A percentile compares a stretch with the other conserved stretches of the same genome.
These are phyloP conservation scores for Fusarium floridanum DNA, from an alignment of 2,329 filamentous ascomycete species.

Conservation along the genomic window DNA sequence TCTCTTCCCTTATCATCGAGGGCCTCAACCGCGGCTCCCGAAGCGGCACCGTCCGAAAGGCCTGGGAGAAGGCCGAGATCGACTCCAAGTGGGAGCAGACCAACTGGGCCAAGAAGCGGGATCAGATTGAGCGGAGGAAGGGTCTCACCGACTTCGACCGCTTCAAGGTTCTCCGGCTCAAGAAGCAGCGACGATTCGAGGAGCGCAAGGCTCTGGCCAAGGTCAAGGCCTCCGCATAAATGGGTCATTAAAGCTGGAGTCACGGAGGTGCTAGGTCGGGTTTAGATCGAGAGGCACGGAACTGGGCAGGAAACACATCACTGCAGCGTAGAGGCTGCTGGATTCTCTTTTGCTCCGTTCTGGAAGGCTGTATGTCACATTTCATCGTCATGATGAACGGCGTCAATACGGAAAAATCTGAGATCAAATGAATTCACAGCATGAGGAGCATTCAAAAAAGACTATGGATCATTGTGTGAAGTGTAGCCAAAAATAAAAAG, in stretches of 20 bases:
- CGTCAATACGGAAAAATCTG: constrained; percentile 75
- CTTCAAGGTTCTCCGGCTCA: constrained; percentile 99
- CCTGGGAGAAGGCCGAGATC: constrained; percentile 92
- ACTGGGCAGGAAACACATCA: constrained; percentile 53
- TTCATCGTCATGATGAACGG: constrained; percentile 70
- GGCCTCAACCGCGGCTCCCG: constrained; percentile 89
- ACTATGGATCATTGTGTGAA: constrained; percentile 51
- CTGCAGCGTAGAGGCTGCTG: constrained; percentile 66
- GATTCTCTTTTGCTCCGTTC: constrained; percentile 69
- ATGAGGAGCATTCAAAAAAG: constrained; percentile 47
- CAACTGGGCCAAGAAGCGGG: constrained; percentile 94
- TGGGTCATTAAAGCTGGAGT: constrained; percentile 53
- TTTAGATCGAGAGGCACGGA: constrained; percentile 55
- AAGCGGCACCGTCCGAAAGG: constrained; percentile 83
- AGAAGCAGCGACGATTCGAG: constrained; percentile 99
- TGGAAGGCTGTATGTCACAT: constrained; percentile 76
- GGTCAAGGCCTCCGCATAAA: constrained; percentile 85
- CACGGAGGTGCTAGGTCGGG: constrained; percentile 51
- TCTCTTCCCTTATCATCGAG: constrained; percentile 89
- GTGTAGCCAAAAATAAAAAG: constrained; percentile 48
- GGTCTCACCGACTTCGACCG: constrained; percentile 98
- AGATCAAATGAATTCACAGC: constrained; percentile 58
- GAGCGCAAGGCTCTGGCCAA: constrained; percentile 96
- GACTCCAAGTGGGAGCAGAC: constrained; percentile 93
- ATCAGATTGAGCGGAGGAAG: constrained; percentile 87